A percentile compares a stretch with the other conserved stretches of the same genome.
Evolutionary conservation across 2,329 filamentous ascomycete genomes (phyloP).

Genomic region (Clarireedia homoeocarpa): DNA sequence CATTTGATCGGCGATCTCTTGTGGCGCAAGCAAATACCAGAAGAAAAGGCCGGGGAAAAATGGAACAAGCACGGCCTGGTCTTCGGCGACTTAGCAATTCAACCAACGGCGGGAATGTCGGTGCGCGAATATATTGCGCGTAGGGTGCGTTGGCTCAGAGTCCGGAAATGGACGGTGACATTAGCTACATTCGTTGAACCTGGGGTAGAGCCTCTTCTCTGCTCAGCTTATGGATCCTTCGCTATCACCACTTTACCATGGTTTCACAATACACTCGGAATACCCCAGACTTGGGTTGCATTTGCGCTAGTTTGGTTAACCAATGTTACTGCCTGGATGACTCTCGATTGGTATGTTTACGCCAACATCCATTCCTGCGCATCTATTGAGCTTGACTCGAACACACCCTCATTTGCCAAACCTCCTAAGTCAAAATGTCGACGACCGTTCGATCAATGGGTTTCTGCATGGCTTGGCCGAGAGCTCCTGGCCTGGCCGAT

Average conservation of each 20-base stretch:
- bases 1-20: constrained; percentile 89
- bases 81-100: constrained; percentile 79
- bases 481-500: constrained; percentile 80
- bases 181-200: constrained; percentile 87
- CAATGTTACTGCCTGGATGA: constrained; percentile 63
- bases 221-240: constrained; percentile 72
- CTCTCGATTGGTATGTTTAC: constrained; percentile 67
- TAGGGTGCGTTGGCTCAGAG: constrained; percentile 81
- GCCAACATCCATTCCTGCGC: constrained; percentile 63
- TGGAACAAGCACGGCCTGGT: constrained; percentile 77
- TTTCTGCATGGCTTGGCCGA: constrained; percentile 75
- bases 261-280: constrained; percentile 43
- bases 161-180: constrained; percentile 88
- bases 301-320: constrained; percentile 59
- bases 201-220: constrained; percentile 81
- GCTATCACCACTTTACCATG: constrained; percentile 66
- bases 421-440: constrained; percentile 47
- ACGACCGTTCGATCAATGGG: constrained; percentile 61
- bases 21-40: constrained; percentile 62
- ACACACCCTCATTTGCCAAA: constrained; percentile 68
- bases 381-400: constrained; percentile 60
- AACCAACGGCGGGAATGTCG: constrained; percentile 79
- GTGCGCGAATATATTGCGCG: constrained; percentile 70
- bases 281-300: constrained; percentile 59
- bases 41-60: constrained; percentile 32